Conservation (phyloP, 495 filamentous ascomycete genomes). For the Patellaria atrata region DNA sequence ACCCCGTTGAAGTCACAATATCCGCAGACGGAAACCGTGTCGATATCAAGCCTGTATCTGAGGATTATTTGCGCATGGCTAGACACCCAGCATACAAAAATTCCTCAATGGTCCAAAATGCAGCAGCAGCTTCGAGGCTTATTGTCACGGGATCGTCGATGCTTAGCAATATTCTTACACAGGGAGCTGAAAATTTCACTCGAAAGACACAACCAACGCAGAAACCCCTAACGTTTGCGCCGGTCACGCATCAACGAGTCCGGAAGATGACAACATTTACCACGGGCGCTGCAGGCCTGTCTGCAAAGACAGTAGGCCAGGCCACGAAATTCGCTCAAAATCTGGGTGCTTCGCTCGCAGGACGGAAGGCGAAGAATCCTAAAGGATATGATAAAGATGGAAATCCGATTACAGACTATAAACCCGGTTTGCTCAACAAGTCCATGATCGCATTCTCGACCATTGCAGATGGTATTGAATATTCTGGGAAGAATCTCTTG, state of each 20-base stretch:
- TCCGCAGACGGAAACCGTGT: slow-evolving; percentile 59
- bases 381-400: slow-evolving; percentile 50
- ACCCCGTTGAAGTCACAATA: slow-evolving; percentile 81
- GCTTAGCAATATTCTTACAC: slow-evolving; percentile 59
- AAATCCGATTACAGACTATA: slow-evolving; percentile 48
- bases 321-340: slow-evolving; percentile 75
- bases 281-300: slow-evolving; percentile 57
- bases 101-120: slow-evolving; percentile 75
- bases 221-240: slow-evolving; percentile 77
- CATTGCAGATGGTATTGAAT: slow-evolving; percentile 81
- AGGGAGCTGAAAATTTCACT: slow-evolving; percentile 65
- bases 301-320: slow-evolving; percentile 72
- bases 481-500: slow-evolving; percentile 63
- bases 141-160: slow-evolving; percentile 77
- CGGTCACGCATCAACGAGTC: slow-evolving; percentile 68
- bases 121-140: slow-evolving; percentile 77
- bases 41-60: slow-evolving; percentile 57
- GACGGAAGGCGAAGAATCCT: slow-evolving; percentile 41
- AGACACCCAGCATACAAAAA: slow-evolving; percentile 80
- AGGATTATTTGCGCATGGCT: slow-evolving; percentile 67
- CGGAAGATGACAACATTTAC: slow-evolving; percentile 76
- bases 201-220: slow-evolving; percentile 58
- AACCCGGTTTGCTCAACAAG: slow-evolving; percentile 88
- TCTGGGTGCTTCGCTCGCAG: slow-evolving; percentile 58
- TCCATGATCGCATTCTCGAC: slow-evolving; percentile 93